These are phyloP conservation scores for Cytospora schulzeri DNA, from an alignment of 2,329 filamentous ascomycete species.

Conservation along the genomic window DNA sequence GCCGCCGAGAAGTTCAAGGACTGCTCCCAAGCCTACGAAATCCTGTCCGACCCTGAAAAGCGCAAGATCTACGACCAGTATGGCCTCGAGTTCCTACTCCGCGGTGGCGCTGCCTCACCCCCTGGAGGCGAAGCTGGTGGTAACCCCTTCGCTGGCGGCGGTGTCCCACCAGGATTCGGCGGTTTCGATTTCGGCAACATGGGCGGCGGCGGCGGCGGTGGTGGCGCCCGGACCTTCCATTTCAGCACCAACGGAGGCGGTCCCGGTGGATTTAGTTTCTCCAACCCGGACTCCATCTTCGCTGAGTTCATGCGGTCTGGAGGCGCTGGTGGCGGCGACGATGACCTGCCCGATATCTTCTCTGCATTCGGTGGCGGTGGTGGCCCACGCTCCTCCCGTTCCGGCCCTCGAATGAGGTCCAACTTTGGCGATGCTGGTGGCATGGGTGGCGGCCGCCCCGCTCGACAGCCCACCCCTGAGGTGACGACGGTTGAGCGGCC, in stretches of 20 bases:
- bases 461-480: conserved; percentile 69
- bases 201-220: conserved; percentile 48
- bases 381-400: conserved; percentile 38
- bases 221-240: conserved; percentile 61
- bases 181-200: conserved; percentile 53
- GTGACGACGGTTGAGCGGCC: conserved; percentile 88
- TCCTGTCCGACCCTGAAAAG: conserved; percentile 95
- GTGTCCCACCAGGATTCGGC: conserved; percentile 58
- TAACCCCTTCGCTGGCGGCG: conserved; percentile 62
- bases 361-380: conserved; percentile 48
- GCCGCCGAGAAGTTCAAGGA: conserved; percentile 97
- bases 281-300: conserved; percentile 82
- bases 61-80: conserved; percentile 93
- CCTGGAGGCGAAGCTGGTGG: conserved; percentile 57
- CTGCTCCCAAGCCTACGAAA: conserved; percentile 95
- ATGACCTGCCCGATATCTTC: conserved; percentile 59
- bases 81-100: conserved; percentile 88
- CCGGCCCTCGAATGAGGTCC: conserved; percentile 44
- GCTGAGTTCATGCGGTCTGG: conserved; percentile 73
- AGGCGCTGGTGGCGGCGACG: conserved; percentile 47
- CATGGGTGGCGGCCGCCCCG: conserved; percentile 34
- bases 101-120: conserved; percentile 72
- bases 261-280: conserved; percentile 77
- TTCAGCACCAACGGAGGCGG: conserved; percentile 61
- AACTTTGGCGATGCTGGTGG: conserved; percentile 41